Percentiles rank a stretch among this genome's conserved stretches.
These are phyloP conservation scores for Curvularia verruculosa DNA, from an alignment of 2,329 filamentous ascomycete genomes.

Conservation along the genomic window DNA sequence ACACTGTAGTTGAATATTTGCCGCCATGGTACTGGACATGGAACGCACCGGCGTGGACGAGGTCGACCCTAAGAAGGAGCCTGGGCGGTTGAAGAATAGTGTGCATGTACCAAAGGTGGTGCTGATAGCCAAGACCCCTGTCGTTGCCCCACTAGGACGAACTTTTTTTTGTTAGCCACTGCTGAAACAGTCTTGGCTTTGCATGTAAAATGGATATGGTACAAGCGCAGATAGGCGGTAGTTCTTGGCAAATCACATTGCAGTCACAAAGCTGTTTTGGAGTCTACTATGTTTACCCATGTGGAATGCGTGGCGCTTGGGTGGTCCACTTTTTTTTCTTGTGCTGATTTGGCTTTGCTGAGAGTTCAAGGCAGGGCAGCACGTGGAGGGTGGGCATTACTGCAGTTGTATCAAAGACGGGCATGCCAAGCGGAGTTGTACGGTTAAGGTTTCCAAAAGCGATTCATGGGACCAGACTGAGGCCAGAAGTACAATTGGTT, in stretches of 20 bases:
- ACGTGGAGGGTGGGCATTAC: background rate
- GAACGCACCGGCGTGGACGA: background rate
- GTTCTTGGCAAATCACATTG: background rate
- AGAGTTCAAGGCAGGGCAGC: background rate
- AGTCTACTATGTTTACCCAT: background rate
- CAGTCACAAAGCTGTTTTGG: background rate
- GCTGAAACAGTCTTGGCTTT: background rate
- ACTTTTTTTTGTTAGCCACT: background rate
- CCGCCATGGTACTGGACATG: too few relatives aligned
- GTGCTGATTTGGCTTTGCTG: background rate
- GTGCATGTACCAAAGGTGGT: background rate
- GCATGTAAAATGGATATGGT: background rate
- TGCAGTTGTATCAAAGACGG: background rate
- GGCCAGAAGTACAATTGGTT: background rate
- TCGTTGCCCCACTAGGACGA: background rate
- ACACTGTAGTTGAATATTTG: too few relatives aligned
- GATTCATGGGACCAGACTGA: background rate
- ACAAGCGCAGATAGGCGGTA: background rate
- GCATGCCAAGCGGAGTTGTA: background rate
- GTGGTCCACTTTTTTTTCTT: background rate
- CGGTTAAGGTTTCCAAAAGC: background rate
- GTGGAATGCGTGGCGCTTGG: background rate
- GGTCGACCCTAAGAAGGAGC: background rate
- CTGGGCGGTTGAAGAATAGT: background rate
- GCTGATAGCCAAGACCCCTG: background rate